Evolutionary conservation across 2,329 filamentous ascomycete genomes (phyloP).

Genomic region (Periconia macrospinosa): DNA sequence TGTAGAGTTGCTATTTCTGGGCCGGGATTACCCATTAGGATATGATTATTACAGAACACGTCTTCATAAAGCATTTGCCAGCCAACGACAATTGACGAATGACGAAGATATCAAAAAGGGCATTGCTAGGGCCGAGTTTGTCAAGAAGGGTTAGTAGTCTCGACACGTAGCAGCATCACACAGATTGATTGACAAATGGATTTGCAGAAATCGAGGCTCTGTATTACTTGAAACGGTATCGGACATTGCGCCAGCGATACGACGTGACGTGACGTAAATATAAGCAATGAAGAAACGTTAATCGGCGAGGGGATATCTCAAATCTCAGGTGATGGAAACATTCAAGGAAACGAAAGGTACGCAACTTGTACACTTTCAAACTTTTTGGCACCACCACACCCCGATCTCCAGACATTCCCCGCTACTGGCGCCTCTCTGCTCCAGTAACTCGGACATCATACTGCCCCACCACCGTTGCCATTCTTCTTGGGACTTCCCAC

Average conservation of each 20-base stretch:
- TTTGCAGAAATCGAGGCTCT: slow-evolving; percentile 81
- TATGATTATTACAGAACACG: slow-evolving; percentile 79
- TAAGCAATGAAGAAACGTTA: neutral
- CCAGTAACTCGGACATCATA: slow-evolving; percentile 82
- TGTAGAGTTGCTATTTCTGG: slow-evolving; percentile 79
- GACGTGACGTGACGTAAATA: slow-evolving; percentile 42
- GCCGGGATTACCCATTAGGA: slow-evolving; percentile 83
- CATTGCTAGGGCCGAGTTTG: slow-evolving; percentile 79
- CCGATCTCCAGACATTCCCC: slow-evolving; percentile 79
- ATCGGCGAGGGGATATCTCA: slow-evolving; percentile 25
- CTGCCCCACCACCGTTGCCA: slow-evolving; percentile 89
- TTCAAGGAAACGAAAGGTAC: slow-evolving; percentile 17
- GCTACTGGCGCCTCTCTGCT: slow-evolving; percentile 75
- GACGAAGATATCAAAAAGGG: slow-evolving; percentile 75
- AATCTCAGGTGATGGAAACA: slow-evolving; percentile 4
- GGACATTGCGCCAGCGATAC: slow-evolving; percentile 81
- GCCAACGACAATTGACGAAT: slow-evolving; percentile 69
- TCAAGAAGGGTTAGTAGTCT: slow-evolving; percentile 75
- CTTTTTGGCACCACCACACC: slow-evolving; percentile 66
- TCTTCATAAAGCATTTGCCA: slow-evolving; percentile 82
- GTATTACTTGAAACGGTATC: slow-evolving; percentile 94
- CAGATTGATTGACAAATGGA: neutral
- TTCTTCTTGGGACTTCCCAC: slow-evolving; percentile 85
- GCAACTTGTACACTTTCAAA: slow-evolving; percentile 30
- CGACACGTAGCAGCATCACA: neutral